Percentiles rank a stretch among this genome's conserved stretches.
These are phyloP conservation scores for Melanogaster broomeanus DNA, from an alignment of 768 basidiomycete species.

Conservation along the genomic window DNA sequence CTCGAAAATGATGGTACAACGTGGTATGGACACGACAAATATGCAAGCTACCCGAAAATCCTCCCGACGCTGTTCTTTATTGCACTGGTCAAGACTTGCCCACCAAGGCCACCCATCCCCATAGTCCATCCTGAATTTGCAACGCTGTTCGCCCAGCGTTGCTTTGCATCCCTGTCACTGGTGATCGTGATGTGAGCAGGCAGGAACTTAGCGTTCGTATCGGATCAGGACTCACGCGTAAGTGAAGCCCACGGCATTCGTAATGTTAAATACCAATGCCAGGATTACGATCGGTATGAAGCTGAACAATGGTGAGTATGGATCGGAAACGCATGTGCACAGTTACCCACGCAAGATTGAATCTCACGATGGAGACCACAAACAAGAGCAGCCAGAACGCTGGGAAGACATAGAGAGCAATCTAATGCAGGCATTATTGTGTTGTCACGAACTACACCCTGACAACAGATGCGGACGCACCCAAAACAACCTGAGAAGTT, in stretches of 20 bases:
- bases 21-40: not conserved
- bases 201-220: conserved; percentile 1
- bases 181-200: conserved; percentile 9
- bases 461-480: conserved; percentile 41
- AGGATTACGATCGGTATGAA: conserved; percentile 94
- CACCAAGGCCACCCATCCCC: conserved; percentile 80
- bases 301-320: conserved; percentile 40
- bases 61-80: conserved; percentile 81
- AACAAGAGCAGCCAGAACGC: conserved; percentile 84
- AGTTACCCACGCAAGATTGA: conserved; percentile 76
- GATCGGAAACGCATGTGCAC: conserved; percentile 4
- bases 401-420: conserved; percentile 89
- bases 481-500: conserved; percentile 87
- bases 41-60: conserved; percentile 55
- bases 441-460: conserved; percentile 12
- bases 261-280: conserved; percentile 94
- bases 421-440: conserved; percentile 44
- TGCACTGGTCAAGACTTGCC: conserved; percentile 78
- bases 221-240: conserved; percentile 66
- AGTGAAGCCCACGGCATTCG: conserved; percentile 95
- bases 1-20: conserved; percentile 2
- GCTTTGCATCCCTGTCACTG: conserved; percentile 91
- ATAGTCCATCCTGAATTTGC: conserved; percentile 70
- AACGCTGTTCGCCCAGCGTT: conserved; percentile 81
- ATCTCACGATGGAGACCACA: conserved; percentile 86